Conservation (phyloP, 2,329 filamentous ascomycete species). For the Fusarium sulawesiense region DNA sequence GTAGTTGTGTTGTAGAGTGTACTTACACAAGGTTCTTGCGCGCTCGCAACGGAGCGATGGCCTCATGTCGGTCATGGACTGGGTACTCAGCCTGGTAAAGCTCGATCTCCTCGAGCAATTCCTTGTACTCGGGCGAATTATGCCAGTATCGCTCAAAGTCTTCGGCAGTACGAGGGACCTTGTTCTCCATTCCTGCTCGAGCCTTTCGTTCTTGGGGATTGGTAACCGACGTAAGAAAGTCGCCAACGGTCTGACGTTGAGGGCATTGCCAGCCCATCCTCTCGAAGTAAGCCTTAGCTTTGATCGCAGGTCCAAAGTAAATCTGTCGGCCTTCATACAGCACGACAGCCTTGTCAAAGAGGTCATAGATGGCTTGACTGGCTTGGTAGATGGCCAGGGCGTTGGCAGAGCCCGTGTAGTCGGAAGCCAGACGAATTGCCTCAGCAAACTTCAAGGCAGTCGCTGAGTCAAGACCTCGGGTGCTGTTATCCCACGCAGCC, state of each 20-base stretch:
- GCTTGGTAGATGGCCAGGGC: constrained; percentile 80
- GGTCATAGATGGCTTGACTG: constrained; percentile 74
- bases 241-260: constrained; percentile 72
- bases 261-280: constrained; percentile 76
- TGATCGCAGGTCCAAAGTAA: constrained; percentile 73
- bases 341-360: constrained; percentile 80
- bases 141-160: constrained; percentile 70
- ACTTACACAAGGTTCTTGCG: constrained; percentile 56
- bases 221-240: constrained; percentile 77
- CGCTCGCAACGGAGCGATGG: constrained; percentile 56
- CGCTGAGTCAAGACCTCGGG: constrained; percentile 77
- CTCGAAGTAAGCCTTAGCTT: constrained; percentile 74
- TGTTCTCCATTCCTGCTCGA: constrained; percentile 67
- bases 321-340: constrained; percentile 83
- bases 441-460: constrained; percentile 80
- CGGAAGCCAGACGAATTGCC: constrained; percentile 71
- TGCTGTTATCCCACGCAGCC: constrained; percentile 77
- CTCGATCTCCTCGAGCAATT: constrained; percentile 61
- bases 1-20: rapidly evolving
- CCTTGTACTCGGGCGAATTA: constrained; percentile 57
- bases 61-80: constrained; percentile 53
- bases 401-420: constrained; percentile 71
- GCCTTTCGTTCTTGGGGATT: constrained; percentile 70
- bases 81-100: constrained; percentile 61
- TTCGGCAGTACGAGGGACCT: constrained; percentile 74